Evolutionary conservation across 2,329 filamentous ascomycete species (phyloP).

Genomic region (Ascochyta koolunga): DNA sequence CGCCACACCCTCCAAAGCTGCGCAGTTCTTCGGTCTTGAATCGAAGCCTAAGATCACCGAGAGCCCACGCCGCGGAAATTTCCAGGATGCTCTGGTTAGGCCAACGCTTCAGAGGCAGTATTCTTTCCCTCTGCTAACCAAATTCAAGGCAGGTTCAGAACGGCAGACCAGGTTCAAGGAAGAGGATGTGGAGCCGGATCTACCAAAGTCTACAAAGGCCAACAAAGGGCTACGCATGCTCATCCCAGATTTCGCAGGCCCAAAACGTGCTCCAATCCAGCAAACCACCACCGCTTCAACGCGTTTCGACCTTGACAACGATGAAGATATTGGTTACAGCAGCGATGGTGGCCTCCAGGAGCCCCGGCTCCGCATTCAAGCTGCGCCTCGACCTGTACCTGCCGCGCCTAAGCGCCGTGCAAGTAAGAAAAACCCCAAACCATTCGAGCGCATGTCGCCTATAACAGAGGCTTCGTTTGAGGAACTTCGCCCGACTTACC

Average conservation of each 20-base stretch:
- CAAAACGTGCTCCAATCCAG: conserved; percentile 7
- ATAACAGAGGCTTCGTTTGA: conserved; percentile 33
- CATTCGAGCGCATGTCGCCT: conserved; percentile 29
- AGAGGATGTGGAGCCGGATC: conserved; percentile 14
- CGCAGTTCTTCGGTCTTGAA: conserved; percentile 27
- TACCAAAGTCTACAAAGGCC: conserved; percentile 11
- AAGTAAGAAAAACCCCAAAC: conserved; percentile 22
- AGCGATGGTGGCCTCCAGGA: conserved; percentile 16
- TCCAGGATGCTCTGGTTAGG: conserved; percentile 9
- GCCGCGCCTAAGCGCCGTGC: conserved; percentile 9
- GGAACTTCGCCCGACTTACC: conserved; percentile 18
- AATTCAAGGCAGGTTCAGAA: conserved; percentile 2
- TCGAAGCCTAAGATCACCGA: background rate
- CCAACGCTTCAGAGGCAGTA: conserved; percentile 3
- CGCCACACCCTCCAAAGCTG: conserved; percentile 30
- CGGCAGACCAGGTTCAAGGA: conserved; percentile 18
- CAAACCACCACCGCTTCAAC: background rate
- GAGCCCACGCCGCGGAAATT: background rate
- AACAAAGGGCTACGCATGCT: conserved; percentile 24
- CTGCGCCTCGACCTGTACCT: conserved; percentile 3
- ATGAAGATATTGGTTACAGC: conserved; percentile 13
- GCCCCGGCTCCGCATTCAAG: background rate
- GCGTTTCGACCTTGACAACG: background rate
- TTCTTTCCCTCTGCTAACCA: conserved; percentile 4
- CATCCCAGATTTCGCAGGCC: conserved; percentile 10